Percentiles rank a stretch among this genome's conserved stretches.
Evolutionary conservation across 2,329 filamentous ascomycete species (phyloP).

Genomic region (Chaetomium sp.): DNA sequence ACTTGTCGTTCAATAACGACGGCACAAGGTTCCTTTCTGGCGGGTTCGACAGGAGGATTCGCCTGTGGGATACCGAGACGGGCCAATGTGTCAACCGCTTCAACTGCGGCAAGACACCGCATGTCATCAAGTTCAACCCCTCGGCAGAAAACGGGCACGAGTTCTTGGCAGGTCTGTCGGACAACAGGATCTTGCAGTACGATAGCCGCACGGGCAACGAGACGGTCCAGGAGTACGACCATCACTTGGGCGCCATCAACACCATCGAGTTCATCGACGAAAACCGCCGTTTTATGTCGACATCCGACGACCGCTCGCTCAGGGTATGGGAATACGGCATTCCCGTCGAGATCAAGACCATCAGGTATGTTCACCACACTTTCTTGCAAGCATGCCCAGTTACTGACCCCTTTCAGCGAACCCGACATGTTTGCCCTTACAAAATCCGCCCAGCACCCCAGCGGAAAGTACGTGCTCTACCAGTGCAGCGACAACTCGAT

Average conservation of each 20-base stretch:
- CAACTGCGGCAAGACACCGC: constrained; percentile 90
- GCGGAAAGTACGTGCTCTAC: constrained; percentile 91
- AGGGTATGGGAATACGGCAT: constrained; percentile 99
- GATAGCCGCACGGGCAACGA: constrained; percentile 77
- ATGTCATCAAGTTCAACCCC: constrained; percentile 93
- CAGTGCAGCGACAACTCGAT: constrained; percentile 96
- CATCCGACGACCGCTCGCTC: constrained; percentile 93
- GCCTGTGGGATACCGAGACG: constrained; percentile 97
- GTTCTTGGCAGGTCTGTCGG: constrained; percentile 94
- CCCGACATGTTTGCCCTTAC: constrained; percentile 98
- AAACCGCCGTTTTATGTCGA: constrained; percentile 94
- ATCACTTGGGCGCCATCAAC: constrained; percentile 96
- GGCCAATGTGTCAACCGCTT: constrained; percentile 86
- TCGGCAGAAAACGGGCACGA: constrained; percentile 75
- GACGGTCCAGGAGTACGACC: constrained; percentile 95
- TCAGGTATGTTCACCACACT: constrained; percentile 58
- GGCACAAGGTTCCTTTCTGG: constrained; percentile 87
- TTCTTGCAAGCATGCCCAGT: constrained; percentile 48
- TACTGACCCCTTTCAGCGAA: constrained; percentile 61
- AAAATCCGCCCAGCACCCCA: constrained; percentile 79
- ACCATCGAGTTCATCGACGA: constrained; percentile 96
- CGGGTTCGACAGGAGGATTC: constrained; percentile 93
- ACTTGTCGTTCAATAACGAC: constrained; percentile 80
- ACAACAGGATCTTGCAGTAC: constrained; percentile 99
- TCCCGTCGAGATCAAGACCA: constrained; percentile 71